Evolutionary conservation across 768 basidiomycete genomes (phyloP), one percentile per base, ranked within the genome.

Genomic region (Pulveroboletus ravenelii): DNA sequence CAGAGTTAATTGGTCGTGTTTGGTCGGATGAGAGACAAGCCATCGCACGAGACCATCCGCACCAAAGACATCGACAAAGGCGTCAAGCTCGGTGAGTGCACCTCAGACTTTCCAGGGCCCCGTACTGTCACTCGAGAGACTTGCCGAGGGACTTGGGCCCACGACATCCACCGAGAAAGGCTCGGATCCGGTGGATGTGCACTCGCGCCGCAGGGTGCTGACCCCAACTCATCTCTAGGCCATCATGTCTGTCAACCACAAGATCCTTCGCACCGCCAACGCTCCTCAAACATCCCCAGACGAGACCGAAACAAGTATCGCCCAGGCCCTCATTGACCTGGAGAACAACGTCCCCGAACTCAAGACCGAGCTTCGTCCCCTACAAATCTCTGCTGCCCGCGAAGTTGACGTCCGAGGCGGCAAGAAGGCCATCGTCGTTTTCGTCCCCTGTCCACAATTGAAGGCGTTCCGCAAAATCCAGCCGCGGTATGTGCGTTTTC

Each of bases 381-480:
- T 99, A 60, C 93, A 97, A 69, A 97, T 99, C 75, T 95, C 93
- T 60, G 91, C 94, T 57, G 96, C 96, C 59, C 93, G 93, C 66
- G 96, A 99, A 75, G 89, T 99, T 60, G 96, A 99, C 69, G 94
- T 98, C 62, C 91, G 93, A 65, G 96, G 95, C 56, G 96, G 96
- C 68, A 97, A 96, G 79, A 99, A 98, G 80, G 96, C 96, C 46
- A 94, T 99, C 64, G 92, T 99, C 56, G 78, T 99, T 71, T 99
- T 99, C 67, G 94, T 98, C 41, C 96, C 96, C 50, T 87, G 95
- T 44, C 93, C 95, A 59, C 92, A 94, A 74, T 71, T 95, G 73
- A 97, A 97, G 78, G 95, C 94, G 14, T 99, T 94, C 87, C 92
- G 87, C 77, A 98, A 95, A 75, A 79, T 98, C 62, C 96, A 99